Evolutionary conservation across 2,329 filamentous ascomycete species (phyloP).

Genomic region (Juglanconis sp.): DNA sequence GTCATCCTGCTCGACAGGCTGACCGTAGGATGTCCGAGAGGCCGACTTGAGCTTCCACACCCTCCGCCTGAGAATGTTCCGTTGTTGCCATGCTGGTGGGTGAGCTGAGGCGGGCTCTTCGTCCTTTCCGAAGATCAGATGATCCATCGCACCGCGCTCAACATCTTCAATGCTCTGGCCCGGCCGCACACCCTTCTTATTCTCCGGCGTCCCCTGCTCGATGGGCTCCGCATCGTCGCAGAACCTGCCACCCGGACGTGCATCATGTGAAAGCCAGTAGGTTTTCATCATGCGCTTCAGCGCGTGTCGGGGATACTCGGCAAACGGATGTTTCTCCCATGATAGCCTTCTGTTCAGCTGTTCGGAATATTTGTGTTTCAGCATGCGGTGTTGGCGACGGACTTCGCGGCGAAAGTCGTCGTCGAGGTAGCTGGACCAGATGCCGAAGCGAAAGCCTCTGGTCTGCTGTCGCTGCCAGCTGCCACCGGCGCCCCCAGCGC

Average conservation of each 20-base stretch:
- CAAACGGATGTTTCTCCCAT: slow-evolving; percentile 40
- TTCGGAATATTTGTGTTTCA: slow-evolving; percentile 46
- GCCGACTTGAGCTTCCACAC: not conserved
- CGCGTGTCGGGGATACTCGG: slow-evolving; percentile 33
- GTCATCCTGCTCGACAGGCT: slow-evolving; percentile 23
- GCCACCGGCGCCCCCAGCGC: slow-evolving; percentile 20
- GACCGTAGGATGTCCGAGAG: not conserved
- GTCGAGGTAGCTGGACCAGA: slow-evolving; percentile 43
- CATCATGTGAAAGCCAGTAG: slow-evolving; percentile 33
- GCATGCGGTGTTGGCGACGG: slow-evolving; percentile 39
- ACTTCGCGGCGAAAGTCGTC: slow-evolving; percentile 39
- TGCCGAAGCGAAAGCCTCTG: slow-evolving; percentile 47
- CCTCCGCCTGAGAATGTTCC: not conserved
- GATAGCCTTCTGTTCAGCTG: slow-evolving; percentile 40
- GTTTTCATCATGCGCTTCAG: slow-evolving; percentile 41
- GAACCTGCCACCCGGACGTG: slow-evolving; percentile 29
- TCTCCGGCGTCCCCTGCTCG: slow-evolving; percentile 33
- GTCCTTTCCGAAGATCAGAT: slow-evolving; percentile 34
- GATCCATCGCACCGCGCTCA: slow-evolving; percentile 42
- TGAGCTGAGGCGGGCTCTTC: not conserved
- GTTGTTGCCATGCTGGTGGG: not conserved
- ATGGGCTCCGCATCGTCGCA: slow-evolving; percentile 31
- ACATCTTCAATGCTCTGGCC: slow-evolving; percentile 42
- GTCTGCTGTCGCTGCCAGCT: slow-evolving; percentile 34
- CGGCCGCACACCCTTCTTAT: slow-evolving; percentile 34